These are phyloP conservation scores for Gynochthodes officinalis DNA, from an alignment of 257 asterid genomes.

Conservation along the genomic window DNA sequence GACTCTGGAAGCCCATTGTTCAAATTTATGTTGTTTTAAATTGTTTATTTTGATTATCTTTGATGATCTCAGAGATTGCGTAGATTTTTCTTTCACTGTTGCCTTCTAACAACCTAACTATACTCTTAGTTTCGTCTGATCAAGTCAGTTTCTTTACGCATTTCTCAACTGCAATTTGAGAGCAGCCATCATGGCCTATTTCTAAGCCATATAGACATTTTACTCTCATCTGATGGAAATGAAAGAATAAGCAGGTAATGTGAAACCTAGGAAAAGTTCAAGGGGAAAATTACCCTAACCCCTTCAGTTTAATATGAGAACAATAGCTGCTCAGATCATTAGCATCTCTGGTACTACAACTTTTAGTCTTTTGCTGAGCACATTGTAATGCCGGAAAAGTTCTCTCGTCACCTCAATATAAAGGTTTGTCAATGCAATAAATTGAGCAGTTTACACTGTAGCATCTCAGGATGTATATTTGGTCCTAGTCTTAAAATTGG, in stretches of 20 bases:
- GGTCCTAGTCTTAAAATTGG: neutral
- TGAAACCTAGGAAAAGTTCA: neutral
- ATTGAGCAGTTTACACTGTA: neutral
- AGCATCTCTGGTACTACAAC: neutral
- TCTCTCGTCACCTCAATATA: neutral
- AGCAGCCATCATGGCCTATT: neutral
- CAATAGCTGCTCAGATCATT: neutral
- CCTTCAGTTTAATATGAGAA: neutral
- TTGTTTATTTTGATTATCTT: neutral
- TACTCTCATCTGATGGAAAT: neutral
- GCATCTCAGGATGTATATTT: neutral
- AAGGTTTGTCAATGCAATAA: neutral
- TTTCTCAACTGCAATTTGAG: neutral
- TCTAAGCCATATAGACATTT: neutral
- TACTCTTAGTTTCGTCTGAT: neutral
- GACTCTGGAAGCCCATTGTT: neutral
- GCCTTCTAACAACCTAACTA: neutral
- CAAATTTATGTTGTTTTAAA: neutral
- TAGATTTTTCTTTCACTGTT: neutral
- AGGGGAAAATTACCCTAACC: neutral
- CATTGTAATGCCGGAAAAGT: conserved; percentile 5
- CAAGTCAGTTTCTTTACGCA: neutral
- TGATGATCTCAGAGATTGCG: neutral
- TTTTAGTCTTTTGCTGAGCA: neutral
- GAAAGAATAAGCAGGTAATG: neutral